Evolutionary conservation across 2,329 filamentous ascomycete genomes (phyloP).

Genomic region (Dactylellina haptotyla): DNA sequence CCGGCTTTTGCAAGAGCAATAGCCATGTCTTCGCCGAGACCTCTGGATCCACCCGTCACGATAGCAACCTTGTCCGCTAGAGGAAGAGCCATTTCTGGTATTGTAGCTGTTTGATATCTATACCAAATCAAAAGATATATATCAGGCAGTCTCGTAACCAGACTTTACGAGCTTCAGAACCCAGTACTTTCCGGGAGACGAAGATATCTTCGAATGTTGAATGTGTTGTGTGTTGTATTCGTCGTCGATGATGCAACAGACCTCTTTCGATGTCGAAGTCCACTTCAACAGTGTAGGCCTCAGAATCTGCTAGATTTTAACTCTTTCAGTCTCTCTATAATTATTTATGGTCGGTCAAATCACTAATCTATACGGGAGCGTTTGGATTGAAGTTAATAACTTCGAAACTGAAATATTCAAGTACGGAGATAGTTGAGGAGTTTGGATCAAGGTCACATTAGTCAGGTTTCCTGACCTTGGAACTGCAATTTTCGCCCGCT

Average conservation of each 20-base stretch:
- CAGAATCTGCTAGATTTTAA: too few relatives aligned
- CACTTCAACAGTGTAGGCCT: not conserved
- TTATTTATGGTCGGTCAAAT: too few relatives aligned
- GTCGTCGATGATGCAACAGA: conserved; percentile 1
- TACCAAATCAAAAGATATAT: too few relatives aligned
- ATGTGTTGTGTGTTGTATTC: conserved; percentile 44
- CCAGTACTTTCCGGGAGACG: too few relatives aligned
- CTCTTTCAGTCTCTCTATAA: too few relatives aligned
- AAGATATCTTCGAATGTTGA: too few relatives aligned
- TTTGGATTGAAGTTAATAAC: too few relatives aligned
- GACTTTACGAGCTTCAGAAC: too few relatives aligned
- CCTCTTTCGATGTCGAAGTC: not conserved
- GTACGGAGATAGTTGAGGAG: too few relatives aligned
- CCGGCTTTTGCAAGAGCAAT: conserved; percentile 35
- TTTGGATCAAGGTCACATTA: too few relatives aligned
- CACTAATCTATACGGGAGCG: too few relatives aligned
- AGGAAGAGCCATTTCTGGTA: conserved; percentile 12
- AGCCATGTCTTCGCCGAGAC: conserved; percentile 42
- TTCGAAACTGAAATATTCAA: too few relatives aligned
- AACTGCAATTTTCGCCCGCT: not conserved
- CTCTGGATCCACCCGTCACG: conserved; percentile 43
- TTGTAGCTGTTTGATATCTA: not conserved
- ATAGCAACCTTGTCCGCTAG: conserved; percentile 43
- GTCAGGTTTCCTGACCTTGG: not conserved
- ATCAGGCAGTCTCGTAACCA: not conserved